These are phyloP conservation scores for Spathaspora girioi DNA, from an alignment of 805 yeast species.

Conservation along the genomic window DNA sequence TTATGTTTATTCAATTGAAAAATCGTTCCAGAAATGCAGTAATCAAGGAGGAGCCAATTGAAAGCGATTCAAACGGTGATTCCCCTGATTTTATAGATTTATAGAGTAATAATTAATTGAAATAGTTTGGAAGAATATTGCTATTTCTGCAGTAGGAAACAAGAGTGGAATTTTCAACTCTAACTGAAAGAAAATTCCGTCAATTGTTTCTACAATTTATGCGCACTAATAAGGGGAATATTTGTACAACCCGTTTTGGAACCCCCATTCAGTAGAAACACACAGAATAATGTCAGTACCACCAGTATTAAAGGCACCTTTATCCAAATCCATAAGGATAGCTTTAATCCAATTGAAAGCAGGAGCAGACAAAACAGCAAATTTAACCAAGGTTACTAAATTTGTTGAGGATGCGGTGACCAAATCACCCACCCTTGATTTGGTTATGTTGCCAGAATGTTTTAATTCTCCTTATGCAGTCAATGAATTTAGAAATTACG, in stretches of 20 bases:
- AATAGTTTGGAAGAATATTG: background rate
- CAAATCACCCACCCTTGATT: slow-evolving; percentile 43
- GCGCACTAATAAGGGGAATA: background rate
- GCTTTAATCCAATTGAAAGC: slow-evolving; percentile 85
- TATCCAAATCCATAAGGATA: slow-evolving; percentile 61
- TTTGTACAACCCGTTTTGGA: too few species aligned
- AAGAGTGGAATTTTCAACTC: too few species aligned
- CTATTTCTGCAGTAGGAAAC: too few species aligned
- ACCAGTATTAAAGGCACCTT: slow-evolving; percentile 31
- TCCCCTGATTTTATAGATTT: background rate
- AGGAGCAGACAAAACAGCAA: slow-evolving; percentile 76
- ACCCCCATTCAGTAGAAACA: background rate
- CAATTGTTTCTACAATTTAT: background rate
- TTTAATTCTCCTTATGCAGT: slow-evolving; percentile 95
- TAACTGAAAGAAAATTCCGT: too few species aligned
- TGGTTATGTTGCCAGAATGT: slow-evolving; percentile 90
- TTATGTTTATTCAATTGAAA: slow-evolving; percentile 10
- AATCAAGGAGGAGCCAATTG: background rate
- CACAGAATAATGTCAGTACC: background rate
- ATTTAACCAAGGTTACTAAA: slow-evolving; percentile 63
- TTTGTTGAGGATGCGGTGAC: slow-evolving; percentile 59
- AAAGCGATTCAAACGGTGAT: background rate
- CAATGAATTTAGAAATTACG: slow-evolving; percentile 78
- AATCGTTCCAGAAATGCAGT: background rate
- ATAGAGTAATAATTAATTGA: background rate